These are phyloP conservation scores for Bipolaris victoriae DNA, from an alignment of 2,329 filamentous ascomycete genomes.

Conservation along the genomic window DNA sequence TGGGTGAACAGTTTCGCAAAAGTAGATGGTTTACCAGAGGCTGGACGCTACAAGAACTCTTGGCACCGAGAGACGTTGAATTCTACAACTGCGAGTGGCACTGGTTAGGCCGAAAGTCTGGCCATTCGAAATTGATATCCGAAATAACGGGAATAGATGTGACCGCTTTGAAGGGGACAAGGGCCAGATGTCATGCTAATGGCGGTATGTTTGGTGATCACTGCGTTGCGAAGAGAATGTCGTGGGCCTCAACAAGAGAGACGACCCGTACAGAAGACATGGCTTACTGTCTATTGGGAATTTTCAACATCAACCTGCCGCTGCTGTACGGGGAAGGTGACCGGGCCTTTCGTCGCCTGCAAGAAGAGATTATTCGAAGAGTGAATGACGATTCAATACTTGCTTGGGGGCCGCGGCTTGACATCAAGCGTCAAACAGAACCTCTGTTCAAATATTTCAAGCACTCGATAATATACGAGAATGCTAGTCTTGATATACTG, in stretches of 20 bases:
- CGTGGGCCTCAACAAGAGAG: conserved; percentile 18
- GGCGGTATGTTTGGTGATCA: background rate
- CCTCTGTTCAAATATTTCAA: too few relatives aligned
- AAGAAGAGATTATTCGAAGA: conserved; percentile 29
- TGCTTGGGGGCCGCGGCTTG: conserved; percentile 11
- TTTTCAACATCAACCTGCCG: conserved; percentile 40
- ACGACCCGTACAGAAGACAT: conserved; percentile 34
- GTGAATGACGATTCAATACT: conserved; percentile 23
- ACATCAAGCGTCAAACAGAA: too few relatives aligned
- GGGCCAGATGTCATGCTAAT: too few relatives aligned
- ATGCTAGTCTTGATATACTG: background rate
- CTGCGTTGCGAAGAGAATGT: conserved; percentile 24
- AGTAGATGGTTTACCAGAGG: conserved; percentile 8
- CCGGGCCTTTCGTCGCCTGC: conserved; percentile 28
- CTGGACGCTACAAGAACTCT: conserved; percentile 6
- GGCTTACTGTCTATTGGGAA: conserved; percentile 41
- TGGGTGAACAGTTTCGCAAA: background rate
- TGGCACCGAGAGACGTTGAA: background rate
- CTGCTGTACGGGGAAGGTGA: conserved; percentile 41
- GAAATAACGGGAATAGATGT: background rate
- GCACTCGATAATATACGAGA: background rate
- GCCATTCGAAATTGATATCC: background rate
- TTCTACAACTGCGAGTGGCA: background rate
- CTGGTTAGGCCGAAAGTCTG: background rate
- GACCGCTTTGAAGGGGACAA: background rate